phyloP scores from a whole-genome alignment of 2,329 filamentous ascomycete species.

The Colletotrichum coccodes region DNA sequence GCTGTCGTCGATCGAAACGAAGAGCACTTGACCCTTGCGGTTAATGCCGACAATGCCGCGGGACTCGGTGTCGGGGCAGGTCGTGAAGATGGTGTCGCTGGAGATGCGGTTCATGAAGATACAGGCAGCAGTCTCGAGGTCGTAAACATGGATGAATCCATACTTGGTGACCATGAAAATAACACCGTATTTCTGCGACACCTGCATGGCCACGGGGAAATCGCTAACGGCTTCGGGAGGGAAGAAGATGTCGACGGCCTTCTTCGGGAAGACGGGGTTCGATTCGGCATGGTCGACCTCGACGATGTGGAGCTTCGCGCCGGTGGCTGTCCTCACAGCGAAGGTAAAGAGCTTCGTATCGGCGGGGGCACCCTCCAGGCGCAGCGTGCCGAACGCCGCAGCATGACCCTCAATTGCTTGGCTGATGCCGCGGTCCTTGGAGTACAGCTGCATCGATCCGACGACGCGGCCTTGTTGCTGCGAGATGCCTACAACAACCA shows the following conservation, averaged over 20 bases:
- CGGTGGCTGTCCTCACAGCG: constrained; percentile 87
- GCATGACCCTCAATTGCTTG: constrained; percentile 98
- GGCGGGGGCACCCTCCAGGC: constrained; percentile 86
- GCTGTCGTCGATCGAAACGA: constrained; percentile 91
- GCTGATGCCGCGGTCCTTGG: constrained; percentile 94
- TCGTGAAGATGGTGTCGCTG: constrained; percentile 98
- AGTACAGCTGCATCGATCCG: constrained; percentile 97
- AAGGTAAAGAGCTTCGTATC: constrained; percentile 98
- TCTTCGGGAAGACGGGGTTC: constrained; percentile 93
- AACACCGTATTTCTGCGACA: constrained; percentile 95
- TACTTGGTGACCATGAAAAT: constrained; percentile 99
- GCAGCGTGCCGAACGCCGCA: constrained; percentile 89
- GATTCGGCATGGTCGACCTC: constrained; percentile 94
- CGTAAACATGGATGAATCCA: constrained; percentile 98
- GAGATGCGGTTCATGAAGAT: constrained; percentile 99
- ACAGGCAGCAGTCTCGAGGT: constrained; percentile 92
- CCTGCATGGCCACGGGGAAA: constrained; percentile 97
- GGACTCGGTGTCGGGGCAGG: constrained; percentile 83
- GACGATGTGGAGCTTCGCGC: constrained; percentile 96
- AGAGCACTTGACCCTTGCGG: constrained; percentile 95
- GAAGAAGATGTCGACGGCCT: constrained; percentile 98
- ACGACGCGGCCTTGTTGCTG: constrained; percentile 93
- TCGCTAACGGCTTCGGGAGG: constrained; percentile 94
- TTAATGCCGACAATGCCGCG: constrained; percentile 95
- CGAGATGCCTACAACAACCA: constrained; percentile 96